These are phyloP conservation scores for carrot (Daucus carota) DNA, from an alignment of 129 eudicot genomes.

Conservation along the genomic window DNA sequence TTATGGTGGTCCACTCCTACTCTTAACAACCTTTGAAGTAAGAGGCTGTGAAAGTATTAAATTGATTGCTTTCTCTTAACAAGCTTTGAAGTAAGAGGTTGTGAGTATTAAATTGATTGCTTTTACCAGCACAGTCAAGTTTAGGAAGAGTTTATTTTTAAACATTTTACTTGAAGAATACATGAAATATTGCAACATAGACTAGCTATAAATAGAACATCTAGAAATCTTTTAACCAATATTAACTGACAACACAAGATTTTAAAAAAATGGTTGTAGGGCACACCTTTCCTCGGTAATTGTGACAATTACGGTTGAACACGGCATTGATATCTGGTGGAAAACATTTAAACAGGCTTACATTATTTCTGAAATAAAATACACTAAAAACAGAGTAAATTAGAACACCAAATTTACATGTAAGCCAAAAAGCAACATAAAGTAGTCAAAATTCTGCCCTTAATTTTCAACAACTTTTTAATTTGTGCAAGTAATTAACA, in stretches of 20 bases:
- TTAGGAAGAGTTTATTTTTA: not conserved
- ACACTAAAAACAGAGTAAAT: not conserved
- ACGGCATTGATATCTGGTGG: conserved; percentile 65
- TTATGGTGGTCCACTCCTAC: not conserved
- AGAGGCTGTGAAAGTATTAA: not conserved
- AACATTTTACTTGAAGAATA: not conserved
- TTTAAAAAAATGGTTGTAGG: not conserved
- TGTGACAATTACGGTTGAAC: conserved; percentile 77
- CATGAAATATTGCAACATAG: not conserved
- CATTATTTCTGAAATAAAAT: not conserved
- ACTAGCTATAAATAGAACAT: not conserved
- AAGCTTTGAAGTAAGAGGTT: not conserved
- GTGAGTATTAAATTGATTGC: not conserved
- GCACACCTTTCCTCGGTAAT: conserved; percentile 77
- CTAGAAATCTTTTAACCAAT: not conserved
- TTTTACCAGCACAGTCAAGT: not conserved
- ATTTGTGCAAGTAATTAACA: not conserved
- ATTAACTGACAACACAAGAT: not conserved
- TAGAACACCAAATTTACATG: not conserved
- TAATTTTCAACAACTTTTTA: not conserved
- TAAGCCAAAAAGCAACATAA: not conserved
- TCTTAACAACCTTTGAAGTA: not conserved
- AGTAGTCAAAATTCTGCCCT: not conserved
- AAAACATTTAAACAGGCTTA: conserved; percentile 6
- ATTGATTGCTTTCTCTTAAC: not conserved